phyloP scores from a whole-genome alignment of 192 early-diverging fungal species.

The Pilobolus umbonatus region DNA sequence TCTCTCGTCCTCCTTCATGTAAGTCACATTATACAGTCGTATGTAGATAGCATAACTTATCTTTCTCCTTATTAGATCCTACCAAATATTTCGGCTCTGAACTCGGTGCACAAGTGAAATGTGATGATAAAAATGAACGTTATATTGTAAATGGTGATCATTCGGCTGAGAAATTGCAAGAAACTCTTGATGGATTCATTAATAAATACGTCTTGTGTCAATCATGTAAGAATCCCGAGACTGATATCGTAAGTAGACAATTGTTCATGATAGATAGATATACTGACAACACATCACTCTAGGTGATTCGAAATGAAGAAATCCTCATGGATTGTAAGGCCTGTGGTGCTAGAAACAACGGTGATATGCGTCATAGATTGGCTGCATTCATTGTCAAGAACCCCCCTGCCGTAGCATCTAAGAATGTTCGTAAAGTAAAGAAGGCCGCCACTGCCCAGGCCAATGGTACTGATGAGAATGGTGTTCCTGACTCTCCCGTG shows the following conservation, averaged over 20 bases:
- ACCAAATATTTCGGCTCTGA: conserved; percentile 94
- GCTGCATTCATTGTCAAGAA: conserved; percentile 89
- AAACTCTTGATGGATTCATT: conserved; percentile 85
- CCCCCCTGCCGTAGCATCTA: conserved; percentile 63
- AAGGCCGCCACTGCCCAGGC: conserved; percentile 49
- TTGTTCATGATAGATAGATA: neutral
- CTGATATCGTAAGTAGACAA: conserved; percentile 65
- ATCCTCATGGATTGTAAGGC: conserved; percentile 84
- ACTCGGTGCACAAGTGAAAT: conserved; percentile 90
- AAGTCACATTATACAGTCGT: conserved; percentile 10
- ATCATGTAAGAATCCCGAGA: conserved; percentile 95
- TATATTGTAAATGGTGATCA: conserved; percentile 97
- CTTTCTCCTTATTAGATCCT: conserved; percentile 43
- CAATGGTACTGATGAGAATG: conserved; percentile 41
- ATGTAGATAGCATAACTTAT: neutral
- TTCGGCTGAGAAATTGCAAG: conserved; percentile 80
- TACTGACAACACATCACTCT: too few species aligned
- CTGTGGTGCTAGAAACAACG: conserved; percentile 78
- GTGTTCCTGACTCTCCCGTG: conserved; percentile 35
- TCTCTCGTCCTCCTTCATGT: conserved; percentile 84
- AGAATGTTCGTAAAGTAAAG: conserved; percentile 46
- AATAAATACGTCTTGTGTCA: conserved; percentile 91
- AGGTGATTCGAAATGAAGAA: conserved; percentile 54
- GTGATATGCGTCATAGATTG: conserved; percentile 87
- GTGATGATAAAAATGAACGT: conserved; percentile 84